Conservation (phyloP, 495 filamentous ascomycete genomes). For the Podospora comata region DNA sequence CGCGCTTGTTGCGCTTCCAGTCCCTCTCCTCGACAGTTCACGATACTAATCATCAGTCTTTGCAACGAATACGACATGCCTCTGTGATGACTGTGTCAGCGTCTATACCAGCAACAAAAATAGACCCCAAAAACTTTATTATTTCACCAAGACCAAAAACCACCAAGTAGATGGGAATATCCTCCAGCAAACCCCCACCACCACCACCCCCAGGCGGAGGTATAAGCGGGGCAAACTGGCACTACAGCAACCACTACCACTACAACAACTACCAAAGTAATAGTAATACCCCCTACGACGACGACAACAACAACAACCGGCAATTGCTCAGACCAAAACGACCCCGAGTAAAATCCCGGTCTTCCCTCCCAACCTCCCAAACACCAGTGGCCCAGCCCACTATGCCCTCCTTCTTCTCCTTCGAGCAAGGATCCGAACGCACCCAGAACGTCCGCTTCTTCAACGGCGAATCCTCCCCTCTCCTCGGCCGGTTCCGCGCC, state of each 20-base stretch:
- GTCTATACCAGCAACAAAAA: not conserved
- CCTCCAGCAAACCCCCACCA: conserved; percentile 21
- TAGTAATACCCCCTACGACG: not conserved
- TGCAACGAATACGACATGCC: conserved; percentile 16
- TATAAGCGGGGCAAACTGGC: not conserved
- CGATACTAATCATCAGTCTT: not conserved
- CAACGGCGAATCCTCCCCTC: conserved; percentile 45
- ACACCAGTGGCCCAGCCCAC: conserved; percentile 3
- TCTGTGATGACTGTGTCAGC: conserved; percentile 2
- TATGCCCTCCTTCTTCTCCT: conserved; percentile 60
- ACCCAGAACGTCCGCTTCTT: conserved; percentile 37
- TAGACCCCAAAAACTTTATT: not conserved
- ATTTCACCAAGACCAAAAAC: not conserved
- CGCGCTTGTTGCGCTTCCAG: not conserved
- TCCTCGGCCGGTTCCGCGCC: conserved; percentile 60
- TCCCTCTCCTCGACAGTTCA: not conserved
- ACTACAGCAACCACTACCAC: not conserved
- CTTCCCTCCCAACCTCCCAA: not conserved
- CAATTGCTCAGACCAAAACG: not conserved
- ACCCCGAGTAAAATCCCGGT: not conserved
- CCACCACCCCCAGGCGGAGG: conserved; percentile 7
- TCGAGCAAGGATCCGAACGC: conserved; percentile 57
- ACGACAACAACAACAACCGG: not conserved
- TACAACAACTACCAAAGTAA: conserved; percentile 4
- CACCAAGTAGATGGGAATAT: conserved; percentile 19